Base-by-base conservation (phyloP, 75 land plant species). In the Cryptomeria japonica region DNA sequence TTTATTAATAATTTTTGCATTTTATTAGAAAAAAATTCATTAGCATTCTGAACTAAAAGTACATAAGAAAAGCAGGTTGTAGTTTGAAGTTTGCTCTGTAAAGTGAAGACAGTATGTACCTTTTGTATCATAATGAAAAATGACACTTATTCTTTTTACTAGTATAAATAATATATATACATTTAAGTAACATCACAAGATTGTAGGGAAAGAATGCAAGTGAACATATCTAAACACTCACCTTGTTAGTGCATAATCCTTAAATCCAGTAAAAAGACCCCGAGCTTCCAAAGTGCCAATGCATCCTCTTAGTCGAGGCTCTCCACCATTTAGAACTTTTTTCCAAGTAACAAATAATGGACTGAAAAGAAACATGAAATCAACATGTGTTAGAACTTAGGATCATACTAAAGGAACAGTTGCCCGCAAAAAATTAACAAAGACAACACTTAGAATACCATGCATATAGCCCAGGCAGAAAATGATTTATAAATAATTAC, bases 301-400 rank as follows among this genome's bases (percentile, higher is more conserved):
- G 89, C 99, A 98, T 41, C 99, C 99, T 86, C 99, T 96, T 88
- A 98, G 88, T 55, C 99, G 96, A 84, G 99, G 99, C 90, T 98
- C 99, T 80, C 93, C 94, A 82, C 99, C 99, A 93, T 95, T 98
- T 37, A 97, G 80, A 13, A 90, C 94, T 89, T 98, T 98, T 94
- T 98, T 98, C 99, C 99, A 98, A 55, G 99, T 98, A 56, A 98
- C 99, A 94, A 98, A 98, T 90, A 98, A 89, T 80, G 99, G 99
- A 92, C 99, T 98, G 94, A 89, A 91, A 90, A 70, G 53, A 86
- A 73, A 25, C n/a, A 82, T 44, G 16, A 82, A 38, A 82, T 82
- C 49, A 42, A 28, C 49, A 80, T 41, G 25, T 8, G 34, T n/a
- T 82, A 44, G n/a, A n/a, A n/a, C n/a, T n/a, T n/a, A n/a, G 13